Evolutionary conservation across 2,329 filamentous ascomycete genomes (phyloP).

Genomic region (Samsoniella hepiali): DNA sequence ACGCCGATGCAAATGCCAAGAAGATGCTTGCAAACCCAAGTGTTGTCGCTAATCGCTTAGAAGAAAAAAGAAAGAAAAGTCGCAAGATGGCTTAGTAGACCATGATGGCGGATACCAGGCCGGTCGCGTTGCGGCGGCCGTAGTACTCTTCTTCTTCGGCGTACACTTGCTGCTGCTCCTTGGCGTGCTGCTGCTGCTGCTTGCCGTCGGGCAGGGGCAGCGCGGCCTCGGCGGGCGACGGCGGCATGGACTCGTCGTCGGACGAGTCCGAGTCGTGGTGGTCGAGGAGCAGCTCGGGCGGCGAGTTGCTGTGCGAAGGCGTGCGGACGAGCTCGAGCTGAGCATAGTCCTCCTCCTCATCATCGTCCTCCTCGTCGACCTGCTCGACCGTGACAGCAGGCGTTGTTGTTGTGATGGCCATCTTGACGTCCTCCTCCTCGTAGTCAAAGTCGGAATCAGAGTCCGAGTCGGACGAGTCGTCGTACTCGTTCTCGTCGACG

Average conservation of each 20-base stretch:
- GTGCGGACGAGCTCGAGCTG: conserved; percentile 67
- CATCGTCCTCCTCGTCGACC: conserved; percentile 42
- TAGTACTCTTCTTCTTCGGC: conserved; percentile 52
- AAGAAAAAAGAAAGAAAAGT: conserved; percentile 10
- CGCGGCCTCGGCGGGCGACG: conserved; percentile 58
- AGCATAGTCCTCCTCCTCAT: conserved; percentile 61
- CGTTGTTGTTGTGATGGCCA: conserved; percentile 43
- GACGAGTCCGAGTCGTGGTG: conserved; percentile 65
- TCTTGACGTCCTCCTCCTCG: conserved; percentile 54
- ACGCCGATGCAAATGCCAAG: conserved; percentile 13
- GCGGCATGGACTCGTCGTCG: conserved; percentile 74
- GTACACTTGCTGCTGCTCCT: conserved; percentile 40
- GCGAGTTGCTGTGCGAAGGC: conserved; percentile 60
- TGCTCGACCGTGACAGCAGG: conserved; percentile 42
- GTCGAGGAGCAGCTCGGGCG: conserved; percentile 69
- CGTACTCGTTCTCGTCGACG: conserved; percentile 60
- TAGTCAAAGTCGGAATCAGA: conserved; percentile 45
- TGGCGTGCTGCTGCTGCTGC: conserved; percentile 46
- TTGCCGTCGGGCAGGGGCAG: conserved; percentile 52
- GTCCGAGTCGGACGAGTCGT: conserved; percentile 52
- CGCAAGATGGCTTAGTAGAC: conserved; percentile 44
- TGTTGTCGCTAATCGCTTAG: not conserved
- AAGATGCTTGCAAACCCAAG: conserved; percentile 14
- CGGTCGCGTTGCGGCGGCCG: conserved; percentile 47
- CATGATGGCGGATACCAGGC: conserved; percentile 53